These are phyloP conservation scores for Pachysandra terminalis DNA, from an alignment of 164 flowering plant genomes.

Conservation along the genomic window DNA sequence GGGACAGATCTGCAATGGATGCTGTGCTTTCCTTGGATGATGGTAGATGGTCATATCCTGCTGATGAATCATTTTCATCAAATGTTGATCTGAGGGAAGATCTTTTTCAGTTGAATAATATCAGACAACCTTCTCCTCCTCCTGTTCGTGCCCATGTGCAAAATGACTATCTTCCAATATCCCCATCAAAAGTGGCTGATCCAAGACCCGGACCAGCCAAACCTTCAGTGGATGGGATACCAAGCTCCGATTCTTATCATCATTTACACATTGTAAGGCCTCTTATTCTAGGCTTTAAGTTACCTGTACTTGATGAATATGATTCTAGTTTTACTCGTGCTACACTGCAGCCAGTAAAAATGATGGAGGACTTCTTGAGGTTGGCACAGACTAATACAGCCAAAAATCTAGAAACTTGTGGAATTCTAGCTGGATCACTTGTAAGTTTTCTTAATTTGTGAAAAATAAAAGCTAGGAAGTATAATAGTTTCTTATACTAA, in stretches of 20 bases:
- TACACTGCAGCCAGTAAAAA: slow-evolving; percentile 62
- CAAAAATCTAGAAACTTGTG: slow-evolving; percentile 95
- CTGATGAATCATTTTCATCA: slow-evolving; percentile 31
- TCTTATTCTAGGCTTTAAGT: not conserved
- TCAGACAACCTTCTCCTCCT: slow-evolving; percentile 89
- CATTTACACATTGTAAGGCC: slow-evolving; percentile 75
- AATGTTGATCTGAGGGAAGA: slow-evolving; percentile 32
- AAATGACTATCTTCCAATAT: slow-evolving; percentile 49
- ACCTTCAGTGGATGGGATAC: slow-evolving; percentile 36
- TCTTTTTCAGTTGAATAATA: slow-evolving; percentile 36
- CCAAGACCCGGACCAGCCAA: slow-evolving; percentile 93
- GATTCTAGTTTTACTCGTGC: slow-evolving; percentile 14
- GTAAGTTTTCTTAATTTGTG: slow-evolving; percentile 37
- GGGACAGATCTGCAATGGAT: slow-evolving; percentile 53
- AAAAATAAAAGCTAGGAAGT: not conserved
- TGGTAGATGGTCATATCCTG: slow-evolving; percentile 65
- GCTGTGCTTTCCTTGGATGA: slow-evolving; percentile 88
- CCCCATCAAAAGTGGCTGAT: slow-evolving; percentile 94
- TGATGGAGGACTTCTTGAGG: slow-evolving; percentile 87
- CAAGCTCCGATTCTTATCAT: slow-evolving; percentile 53
- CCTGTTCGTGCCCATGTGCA: slow-evolving; percentile 83
- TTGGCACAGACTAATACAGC: slow-evolving; percentile 73
- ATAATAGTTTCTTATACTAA: slow-evolving; percentile 4
- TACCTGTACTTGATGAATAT: slow-evolving; percentile 1
- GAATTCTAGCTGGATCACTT: slow-evolving; percentile 88